Conservation (phyloP, 73 alveolate genomes). For the Tetrahymena elliotti region DNA sequence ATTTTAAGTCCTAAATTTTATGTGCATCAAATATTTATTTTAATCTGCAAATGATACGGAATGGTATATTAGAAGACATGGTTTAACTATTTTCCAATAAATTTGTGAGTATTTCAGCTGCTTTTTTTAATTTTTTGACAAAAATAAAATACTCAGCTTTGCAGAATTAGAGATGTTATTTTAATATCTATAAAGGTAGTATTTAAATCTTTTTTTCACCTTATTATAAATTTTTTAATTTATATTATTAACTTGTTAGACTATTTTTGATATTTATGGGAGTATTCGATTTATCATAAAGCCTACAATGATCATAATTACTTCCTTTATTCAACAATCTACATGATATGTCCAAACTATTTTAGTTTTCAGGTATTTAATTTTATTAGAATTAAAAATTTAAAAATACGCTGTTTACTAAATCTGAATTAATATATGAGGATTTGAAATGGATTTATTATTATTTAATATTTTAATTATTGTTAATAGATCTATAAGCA, state of each 20-base stretch:
- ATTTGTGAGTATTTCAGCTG: background rate
- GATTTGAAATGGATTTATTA: background rate
- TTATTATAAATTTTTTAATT: no score
- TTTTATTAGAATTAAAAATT: no score
- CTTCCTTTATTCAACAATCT: background rate
- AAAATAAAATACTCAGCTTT: background rate
- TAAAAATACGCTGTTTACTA: background rate
- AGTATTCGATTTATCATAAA: background rate
- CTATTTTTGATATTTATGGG: no score
- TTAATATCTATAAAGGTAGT: no score
- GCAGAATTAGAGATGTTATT: background rate
- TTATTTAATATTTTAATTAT: no score
- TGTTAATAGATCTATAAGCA: background rate
- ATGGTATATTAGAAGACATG: background rate
- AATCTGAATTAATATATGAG: background rate
- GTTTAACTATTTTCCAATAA: background rate
- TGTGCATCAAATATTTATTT: background rate
- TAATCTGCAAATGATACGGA: background rate
- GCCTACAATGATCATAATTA: background rate
- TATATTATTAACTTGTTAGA: no score
- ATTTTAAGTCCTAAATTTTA: background rate
- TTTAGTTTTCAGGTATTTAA: background rate
- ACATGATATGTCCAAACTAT: background rate
- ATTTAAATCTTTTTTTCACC: no score
- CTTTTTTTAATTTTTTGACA: background rate